Percentiles rank a stretch among this genome's conserved stretches.
These are phyloP conservation scores for Sporormia fimetaria DNA, from an alignment of 495 filamentous ascomycete species.

Conservation along the genomic window DNA sequence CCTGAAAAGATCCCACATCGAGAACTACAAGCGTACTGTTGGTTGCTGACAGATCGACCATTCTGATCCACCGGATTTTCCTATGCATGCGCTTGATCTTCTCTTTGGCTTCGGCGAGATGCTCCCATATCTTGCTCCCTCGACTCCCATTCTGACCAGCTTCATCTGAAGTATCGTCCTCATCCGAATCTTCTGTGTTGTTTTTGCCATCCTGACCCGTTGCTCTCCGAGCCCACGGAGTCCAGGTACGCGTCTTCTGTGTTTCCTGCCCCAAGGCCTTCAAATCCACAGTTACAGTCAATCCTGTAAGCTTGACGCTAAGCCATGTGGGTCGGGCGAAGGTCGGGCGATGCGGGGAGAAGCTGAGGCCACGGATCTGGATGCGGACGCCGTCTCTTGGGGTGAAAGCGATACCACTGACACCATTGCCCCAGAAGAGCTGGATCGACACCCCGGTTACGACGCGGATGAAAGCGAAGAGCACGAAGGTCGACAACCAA, in stretches of 20 bases:
- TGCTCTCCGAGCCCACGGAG: slow-evolving; percentile 16
- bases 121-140: slow-evolving; percentile 66
- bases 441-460: slow-evolving; percentile 93
- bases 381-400: slow-evolving; percentile 77
- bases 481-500: slow-evolving; percentile 82
- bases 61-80: slow-evolving; percentile 73
- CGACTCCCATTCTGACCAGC: slow-evolving; percentile 22
- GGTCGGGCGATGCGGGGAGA: slow-evolving; percentile 81
- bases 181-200: slow-evolving; percentile 5
- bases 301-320: slow-evolving; percentile 72
- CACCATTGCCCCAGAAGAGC: slow-evolving; percentile 79
- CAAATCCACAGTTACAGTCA: slow-evolving; percentile 73
- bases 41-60: slow-evolving; percentile 82
- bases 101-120: slow-evolving; percentile 65
- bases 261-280: slow-evolving; percentile 38
- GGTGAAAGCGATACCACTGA: slow-evolving; percentile 79
- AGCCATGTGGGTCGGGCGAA: slow-evolving; percentile 97
- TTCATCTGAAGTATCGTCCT: slow-evolving; percentile 18
- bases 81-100: slow-evolving; percentile 74
- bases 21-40: slow-evolving; percentile 62
- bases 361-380: slow-evolving; percentile 77
- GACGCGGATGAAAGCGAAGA: slow-evolving; percentile 88
- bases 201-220: slow-evolving; percentile 14
- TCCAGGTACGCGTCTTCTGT: slow-evolving; percentile 15
- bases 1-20: slow-evolving; percentile 71